These are phyloP conservation scores for Mycena venus DNA, from an alignment of 768 basidiomycete genomes.

Conservation along the genomic window DNA sequence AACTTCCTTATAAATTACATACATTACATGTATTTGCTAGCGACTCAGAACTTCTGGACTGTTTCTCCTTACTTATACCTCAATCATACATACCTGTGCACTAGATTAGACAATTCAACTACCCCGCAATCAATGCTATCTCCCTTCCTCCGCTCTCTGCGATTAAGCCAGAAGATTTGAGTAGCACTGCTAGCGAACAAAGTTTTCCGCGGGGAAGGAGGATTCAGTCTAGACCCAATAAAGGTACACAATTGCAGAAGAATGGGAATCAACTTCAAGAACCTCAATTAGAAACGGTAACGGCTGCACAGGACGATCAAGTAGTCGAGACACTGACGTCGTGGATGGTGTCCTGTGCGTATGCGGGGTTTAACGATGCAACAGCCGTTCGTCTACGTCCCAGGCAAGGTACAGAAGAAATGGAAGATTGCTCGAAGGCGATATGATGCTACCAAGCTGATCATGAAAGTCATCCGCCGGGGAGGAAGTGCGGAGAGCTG, in stretches of 20 bases:
- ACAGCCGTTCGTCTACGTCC: background rate
- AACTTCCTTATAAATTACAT: conserved; percentile 24
- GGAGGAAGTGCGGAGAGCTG: too few relatives aligned
- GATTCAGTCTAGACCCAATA: background rate
- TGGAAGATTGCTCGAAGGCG: background rate
- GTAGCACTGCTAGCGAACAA: background rate
- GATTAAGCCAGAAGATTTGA: background rate
- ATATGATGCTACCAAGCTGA: background rate
- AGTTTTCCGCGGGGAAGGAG: conserved; percentile 13
- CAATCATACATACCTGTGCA: conserved; percentile 5
- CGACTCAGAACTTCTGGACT: background rate
- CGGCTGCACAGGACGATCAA: background rate
- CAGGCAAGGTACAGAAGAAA: background rate
- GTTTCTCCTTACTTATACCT: conserved; percentile 18
- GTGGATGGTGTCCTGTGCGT: background rate
- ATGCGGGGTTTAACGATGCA: background rate
- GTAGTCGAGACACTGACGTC: background rate
- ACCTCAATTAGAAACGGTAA: background rate
- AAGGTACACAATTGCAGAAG: background rate
- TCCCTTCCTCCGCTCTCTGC: background rate
- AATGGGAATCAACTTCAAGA: background rate
- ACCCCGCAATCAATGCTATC: background rate
- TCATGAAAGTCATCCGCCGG: background rate
- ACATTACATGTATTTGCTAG: conserved; percentile 19
- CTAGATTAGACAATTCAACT: conserved; percentile 12